Conservation (phyloP, 768 basidiomycete species). For the Russula sp. region DNA sequence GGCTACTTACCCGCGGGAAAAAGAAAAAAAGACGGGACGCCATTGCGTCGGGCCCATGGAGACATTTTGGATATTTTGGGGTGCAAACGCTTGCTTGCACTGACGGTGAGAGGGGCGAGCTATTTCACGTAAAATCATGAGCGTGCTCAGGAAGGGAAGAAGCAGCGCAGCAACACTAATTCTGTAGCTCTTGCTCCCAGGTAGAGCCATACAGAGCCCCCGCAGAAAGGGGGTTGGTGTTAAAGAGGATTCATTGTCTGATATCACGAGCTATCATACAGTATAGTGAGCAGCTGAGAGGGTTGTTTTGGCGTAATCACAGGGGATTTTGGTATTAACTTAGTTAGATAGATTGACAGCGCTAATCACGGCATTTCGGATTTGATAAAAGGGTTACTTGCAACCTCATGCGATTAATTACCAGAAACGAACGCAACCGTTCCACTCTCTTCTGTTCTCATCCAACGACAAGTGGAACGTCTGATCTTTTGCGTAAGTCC, state of each 20-base stretch:
- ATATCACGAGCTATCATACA: neutral
- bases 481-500: neutral
- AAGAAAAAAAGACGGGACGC: neutral
- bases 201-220: neutral
- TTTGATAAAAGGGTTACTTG: neutral
- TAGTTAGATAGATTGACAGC: neutral
- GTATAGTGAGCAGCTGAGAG: too few species aligned
- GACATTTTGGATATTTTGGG: slow-evolving; percentile 2
- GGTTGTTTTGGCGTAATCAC: neutral
- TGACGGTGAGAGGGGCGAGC: neutral
- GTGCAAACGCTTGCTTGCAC: neutral
- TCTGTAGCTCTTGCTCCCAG: neutral
- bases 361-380: slow-evolving; percentile 8
- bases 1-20: neutral
- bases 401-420: too few species aligned
- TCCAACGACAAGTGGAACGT: neutral
- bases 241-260: neutral
- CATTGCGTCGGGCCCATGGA: neutral
- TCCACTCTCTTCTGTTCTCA: neutral
- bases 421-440: too few species aligned
- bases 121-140: neutral
- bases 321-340: neutral
- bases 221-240: neutral
- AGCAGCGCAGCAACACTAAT: neutral
- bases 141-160: neutral